A percentile compares a stretch with the other conserved stretches of the same genome.
These are phyloP conservation scores for Ammopiptanthus mongolicus DNA, from an alignment of 306 rosid species.

Conservation along the genomic window DNA sequence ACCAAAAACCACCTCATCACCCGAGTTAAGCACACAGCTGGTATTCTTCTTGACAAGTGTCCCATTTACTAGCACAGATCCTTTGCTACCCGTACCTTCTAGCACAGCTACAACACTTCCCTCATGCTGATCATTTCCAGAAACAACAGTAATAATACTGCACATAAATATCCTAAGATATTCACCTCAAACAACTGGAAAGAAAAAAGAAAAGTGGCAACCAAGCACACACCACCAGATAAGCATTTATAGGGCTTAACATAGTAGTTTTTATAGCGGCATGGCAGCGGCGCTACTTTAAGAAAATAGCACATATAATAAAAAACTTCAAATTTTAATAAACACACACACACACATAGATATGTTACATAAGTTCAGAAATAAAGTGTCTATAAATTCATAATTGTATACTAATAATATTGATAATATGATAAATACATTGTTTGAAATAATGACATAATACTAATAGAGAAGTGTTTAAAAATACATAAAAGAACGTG, in stretches of 20 bases:
- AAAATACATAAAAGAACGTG: too few relatives aligned
- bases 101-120: slow-evolving; percentile 66
- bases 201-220: background rate
- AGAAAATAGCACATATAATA: background rate
- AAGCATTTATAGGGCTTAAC: background rate
- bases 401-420: too few relatives aligned
- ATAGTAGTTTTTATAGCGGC: background rate
- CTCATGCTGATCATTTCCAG: slow-evolving; percentile 62
- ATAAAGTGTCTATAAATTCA: background rate
- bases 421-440: too few relatives aligned
- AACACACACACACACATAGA: too few relatives aligned
- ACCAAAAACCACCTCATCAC: slow-evolving; percentile 89
- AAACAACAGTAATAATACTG: slow-evolving; percentile 58
- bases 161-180: slow-evolving; percentile 44
- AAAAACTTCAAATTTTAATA: too few relatives aligned
- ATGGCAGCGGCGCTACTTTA: background rate
- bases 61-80: slow-evolving; percentile 88
- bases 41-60: slow-evolving; percentile 58
- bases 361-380: too few relatives aligned
- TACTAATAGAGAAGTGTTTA: background rate
- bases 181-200: slow-evolving; percentile 34
- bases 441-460: background rate
- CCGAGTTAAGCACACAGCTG: slow-evolving; percentile 64
- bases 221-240: slow-evolving; percentile 18
- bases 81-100: slow-evolving; percentile 86